phyloP scores from a whole-genome alignment of 257 asterid species.

The Haberlea rhodopensis region DNA sequence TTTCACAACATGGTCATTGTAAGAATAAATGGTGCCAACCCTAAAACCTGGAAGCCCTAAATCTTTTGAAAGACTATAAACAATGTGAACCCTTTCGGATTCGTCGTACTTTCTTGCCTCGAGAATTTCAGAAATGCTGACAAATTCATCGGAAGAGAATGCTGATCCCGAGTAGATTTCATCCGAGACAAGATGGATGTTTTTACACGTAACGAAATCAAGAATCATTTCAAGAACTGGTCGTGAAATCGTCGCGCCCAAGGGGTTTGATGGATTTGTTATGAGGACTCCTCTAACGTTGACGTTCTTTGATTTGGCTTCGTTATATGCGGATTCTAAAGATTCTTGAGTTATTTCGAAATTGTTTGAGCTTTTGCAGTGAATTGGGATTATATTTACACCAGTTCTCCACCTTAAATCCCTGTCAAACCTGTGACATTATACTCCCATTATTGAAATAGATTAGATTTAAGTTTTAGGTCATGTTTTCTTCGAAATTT shows the following conservation, averaged over 20 bases:
- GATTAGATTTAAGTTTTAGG: not conserved
- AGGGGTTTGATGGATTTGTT: slow-evolving; percentile 22
- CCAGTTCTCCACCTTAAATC: slow-evolving; percentile 51
- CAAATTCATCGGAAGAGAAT: slow-evolving; percentile 4
- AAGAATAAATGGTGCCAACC: slow-evolving; percentile 24
- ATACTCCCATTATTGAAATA: not conserved
- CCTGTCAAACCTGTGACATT: slow-evolving; percentile 35
- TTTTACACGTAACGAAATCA: slow-evolving; percentile 7
- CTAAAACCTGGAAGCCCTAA: slow-evolving; percentile 25
- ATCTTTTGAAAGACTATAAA: slow-evolving; percentile 28
- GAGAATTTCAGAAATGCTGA: slow-evolving; percentile 16
- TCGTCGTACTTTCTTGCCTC: not conserved
- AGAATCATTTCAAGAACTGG: not conserved
- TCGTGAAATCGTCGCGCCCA: slow-evolving; percentile 12
- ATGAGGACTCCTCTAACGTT: slow-evolving; percentile 20
- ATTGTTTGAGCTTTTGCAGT: slow-evolving; percentile 13
- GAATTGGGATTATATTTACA: slow-evolving; percentile 39
- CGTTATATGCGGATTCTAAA: slow-evolving; percentile 12
- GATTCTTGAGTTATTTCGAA: slow-evolving; percentile 19
- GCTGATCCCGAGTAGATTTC: slow-evolving; percentile 25
- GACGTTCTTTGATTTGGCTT: slow-evolving; percentile 1
- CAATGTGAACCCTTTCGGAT: slow-evolving; percentile 15
- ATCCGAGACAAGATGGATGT: slow-evolving; percentile 24
- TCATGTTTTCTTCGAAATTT: too few relatives aligned
- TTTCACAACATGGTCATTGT: slow-evolving; percentile 7